Conservation (phyloP, 495 filamentous ascomycete species). For the Haplographium delicatum region DNA sequence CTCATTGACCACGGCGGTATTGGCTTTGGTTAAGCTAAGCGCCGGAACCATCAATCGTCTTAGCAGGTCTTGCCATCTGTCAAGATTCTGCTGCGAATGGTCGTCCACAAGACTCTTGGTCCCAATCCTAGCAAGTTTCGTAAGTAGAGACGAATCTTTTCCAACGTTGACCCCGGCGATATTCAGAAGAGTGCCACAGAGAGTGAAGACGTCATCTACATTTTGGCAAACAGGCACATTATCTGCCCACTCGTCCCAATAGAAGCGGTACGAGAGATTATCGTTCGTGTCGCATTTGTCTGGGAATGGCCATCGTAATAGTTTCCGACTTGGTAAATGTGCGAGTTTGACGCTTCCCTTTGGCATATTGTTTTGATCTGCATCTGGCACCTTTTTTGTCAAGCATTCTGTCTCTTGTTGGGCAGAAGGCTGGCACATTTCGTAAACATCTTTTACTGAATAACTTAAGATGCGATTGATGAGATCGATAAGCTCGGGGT, state of each 20-base stretch:
- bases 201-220: slow-evolving; percentile 82
- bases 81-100: slow-evolving; percentile 57
- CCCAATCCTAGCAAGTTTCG: slow-evolving; percentile 78
- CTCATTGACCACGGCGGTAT: slow-evolving; percentile 77
- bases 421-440: slow-evolving; percentile 15
- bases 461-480: slow-evolving; percentile 81
- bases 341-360: slow-evolving; percentile 61
- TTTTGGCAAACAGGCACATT: slow-evolving; percentile 86
- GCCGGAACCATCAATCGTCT: slow-evolving; percentile 78
- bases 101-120: slow-evolving; percentile 66
- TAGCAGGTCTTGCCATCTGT: slow-evolving; percentile 74
- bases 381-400: slow-evolving; percentile 45
- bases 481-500: slow-evolving; percentile 69
- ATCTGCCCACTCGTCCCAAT: slow-evolving; percentile 97
- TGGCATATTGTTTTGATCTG: slow-evolving; percentile 55
- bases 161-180: slow-evolving; percentile 83
- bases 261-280: slow-evolving; percentile 76
- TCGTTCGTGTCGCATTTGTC: slow-evolving; percentile 70
- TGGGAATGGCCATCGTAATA: slow-evolving; percentile 70
- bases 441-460: slow-evolving; percentile 66
- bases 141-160: slow-evolving; percentile 68
- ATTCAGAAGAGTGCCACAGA: slow-evolving; percentile 81
- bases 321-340: slow-evolving; percentile 51
- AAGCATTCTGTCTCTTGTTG: slow-evolving; percentile 26
- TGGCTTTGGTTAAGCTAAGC: slow-evolving; percentile 74